These are phyloP conservation scores for Zoysia japonica DNA, from an alignment of 176 grass and related monocot species.

Conservation along the genomic window DNA sequence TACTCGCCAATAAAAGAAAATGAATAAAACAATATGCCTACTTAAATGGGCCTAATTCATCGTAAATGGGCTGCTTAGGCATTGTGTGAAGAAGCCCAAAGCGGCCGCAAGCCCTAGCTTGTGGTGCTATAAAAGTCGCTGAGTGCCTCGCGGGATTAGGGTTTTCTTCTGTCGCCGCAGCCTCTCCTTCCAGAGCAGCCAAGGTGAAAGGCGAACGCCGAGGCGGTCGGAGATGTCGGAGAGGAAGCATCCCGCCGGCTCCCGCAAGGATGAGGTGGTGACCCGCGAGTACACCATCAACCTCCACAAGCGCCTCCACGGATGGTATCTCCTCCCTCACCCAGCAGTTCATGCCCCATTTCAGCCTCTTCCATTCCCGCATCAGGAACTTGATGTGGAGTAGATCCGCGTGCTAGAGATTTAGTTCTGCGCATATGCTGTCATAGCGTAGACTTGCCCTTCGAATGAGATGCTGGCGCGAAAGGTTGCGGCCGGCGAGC, in stretches of 20 bases:
- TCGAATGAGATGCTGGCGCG: conserved; percentile 35
- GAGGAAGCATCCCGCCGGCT: conserved; percentile 47
- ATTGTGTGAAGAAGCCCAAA: not conserved
- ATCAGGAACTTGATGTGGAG: too few relatives aligned
- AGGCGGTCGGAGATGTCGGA: conserved; percentile 53
- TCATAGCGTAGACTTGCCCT: not conserved
- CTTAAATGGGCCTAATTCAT: not conserved
- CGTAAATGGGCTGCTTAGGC: not conserved
- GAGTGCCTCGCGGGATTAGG: not conserved
- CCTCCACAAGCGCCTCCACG: conserved; percentile 75
- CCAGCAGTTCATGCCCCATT: not conserved
- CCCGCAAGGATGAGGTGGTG: conserved; percentile 74
- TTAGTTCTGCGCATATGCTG: not conserved
- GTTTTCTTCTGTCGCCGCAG: conserved; percentile 54
- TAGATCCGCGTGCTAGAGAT: conserved; percentile 3
- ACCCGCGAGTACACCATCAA: conserved; percentile 72
- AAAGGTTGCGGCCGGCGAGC: conserved; percentile 52
- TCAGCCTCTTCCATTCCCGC: not conserved
- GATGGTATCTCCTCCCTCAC: conserved; percentile 47
- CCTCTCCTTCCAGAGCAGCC: not conserved
- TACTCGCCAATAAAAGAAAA: not conserved
- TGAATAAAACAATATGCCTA: not conserved
- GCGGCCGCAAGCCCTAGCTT: conserved; percentile 18
- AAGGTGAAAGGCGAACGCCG: conserved; percentile 21
- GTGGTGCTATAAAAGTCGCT: conserved; percentile 27